phyloP scores from a whole-genome alignment of 2,329 filamentous ascomycete species.

The Pseudopithomyces chartarum region DNA sequence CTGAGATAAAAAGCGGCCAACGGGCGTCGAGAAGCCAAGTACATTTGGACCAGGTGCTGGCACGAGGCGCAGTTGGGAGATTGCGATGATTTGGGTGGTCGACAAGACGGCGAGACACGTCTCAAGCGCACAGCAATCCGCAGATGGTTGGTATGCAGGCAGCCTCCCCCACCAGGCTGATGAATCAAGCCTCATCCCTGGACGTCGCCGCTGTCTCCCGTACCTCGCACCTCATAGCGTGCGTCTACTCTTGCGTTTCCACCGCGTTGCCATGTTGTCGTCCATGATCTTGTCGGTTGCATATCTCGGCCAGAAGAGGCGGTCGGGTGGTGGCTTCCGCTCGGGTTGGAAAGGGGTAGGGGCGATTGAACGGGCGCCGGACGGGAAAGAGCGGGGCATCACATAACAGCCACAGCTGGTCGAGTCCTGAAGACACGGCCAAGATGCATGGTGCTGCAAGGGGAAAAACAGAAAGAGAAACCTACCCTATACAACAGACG shows the following conservation, averaged over 20 bases:
- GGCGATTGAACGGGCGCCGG: slow-evolving; percentile 1
- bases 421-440: background rate
- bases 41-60: background rate
- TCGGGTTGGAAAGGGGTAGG: background rate
- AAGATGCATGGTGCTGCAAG: background rate
- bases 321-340: background rate
- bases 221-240: background rate
- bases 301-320: background rate
- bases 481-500: slow-evolving; percentile 34
- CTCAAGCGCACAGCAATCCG: slow-evolving; percentile 12
- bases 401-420: too few species aligned
- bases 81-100: background rate
- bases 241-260: background rate
- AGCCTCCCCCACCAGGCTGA: slow-evolving; percentile 14
- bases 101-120: slow-evolving; percentile 13
- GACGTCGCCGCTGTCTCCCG: background rate
- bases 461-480: slow-evolving; percentile 20
- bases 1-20: background rate
- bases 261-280: background rate
- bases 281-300: background rate
- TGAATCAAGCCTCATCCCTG: background rate
- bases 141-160: slow-evolving; percentile 21
- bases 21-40: background rate
- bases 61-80: background rate
- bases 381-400: background rate